phyloP scores from a whole-genome alignment of 148 eudicot genomes.

The Heliosperma pusillum region DNA sequence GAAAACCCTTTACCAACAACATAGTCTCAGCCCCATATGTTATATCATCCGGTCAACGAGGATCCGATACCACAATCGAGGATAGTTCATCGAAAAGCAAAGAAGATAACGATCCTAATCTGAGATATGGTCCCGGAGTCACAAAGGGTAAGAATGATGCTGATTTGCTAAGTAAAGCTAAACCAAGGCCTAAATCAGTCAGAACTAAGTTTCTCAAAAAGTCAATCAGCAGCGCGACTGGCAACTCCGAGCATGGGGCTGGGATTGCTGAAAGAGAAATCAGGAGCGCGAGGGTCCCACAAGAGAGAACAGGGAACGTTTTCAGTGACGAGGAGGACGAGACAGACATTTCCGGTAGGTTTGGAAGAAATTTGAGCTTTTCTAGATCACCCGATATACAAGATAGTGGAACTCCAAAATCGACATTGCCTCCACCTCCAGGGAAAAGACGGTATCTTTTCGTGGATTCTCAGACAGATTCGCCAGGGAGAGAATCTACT shows the following conservation, averaged over 20 bases:
- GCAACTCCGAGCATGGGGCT: constrained; percentile 15
- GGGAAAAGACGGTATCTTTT: constrained; percentile 33
- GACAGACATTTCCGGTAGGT: constrained; percentile 10
- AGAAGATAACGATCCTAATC: constrained; percentile 9
- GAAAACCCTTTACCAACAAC: constrained; percentile 29
- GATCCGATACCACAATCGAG: background rate
- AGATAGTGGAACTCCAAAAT: constrained; percentile 6
- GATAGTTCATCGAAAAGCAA: background rate
- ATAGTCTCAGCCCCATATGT: constrained; percentile 48
- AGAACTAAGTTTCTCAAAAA: constrained; percentile 40
- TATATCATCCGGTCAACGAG: constrained; percentile 20
- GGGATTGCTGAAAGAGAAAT: constrained; percentile 15
- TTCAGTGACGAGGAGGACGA: constrained; percentile 18
- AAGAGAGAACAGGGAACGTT: background rate
- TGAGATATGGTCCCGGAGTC: background rate
- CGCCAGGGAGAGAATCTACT: constrained; percentile 20
- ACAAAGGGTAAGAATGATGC: constrained; percentile 12
- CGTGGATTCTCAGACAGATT: constrained; percentile 10
- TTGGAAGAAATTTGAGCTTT: constrained; percentile 9
- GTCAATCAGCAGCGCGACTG: constrained; percentile 21
- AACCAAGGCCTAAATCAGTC: constrained; percentile 59
- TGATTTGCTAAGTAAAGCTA: constrained; percentile 22
- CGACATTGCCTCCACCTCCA: constrained; percentile 37
- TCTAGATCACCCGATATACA: constrained; percentile 15
- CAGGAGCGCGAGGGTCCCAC: constrained; percentile 24